phyloP scores from a whole-genome alignment of 2,329 filamentous ascomycete genomes.

The Monosporascus sp. region DNA sequence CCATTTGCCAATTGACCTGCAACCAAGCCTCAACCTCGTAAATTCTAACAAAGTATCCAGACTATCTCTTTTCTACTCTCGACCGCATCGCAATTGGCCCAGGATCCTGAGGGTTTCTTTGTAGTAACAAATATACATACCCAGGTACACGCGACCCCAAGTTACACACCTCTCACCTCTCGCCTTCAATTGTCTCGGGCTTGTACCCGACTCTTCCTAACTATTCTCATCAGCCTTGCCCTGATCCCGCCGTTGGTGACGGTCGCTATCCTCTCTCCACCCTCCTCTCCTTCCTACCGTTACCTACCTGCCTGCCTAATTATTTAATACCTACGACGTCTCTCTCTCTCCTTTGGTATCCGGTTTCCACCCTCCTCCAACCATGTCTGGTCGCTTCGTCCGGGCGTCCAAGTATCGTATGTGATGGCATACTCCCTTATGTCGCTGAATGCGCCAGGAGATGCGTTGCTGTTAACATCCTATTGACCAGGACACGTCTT shows the following conservation, averaged over 20 bases:
- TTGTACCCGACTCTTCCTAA: neutral
- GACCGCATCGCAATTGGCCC: no score
- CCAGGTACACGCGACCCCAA: no score
- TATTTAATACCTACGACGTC: neutral
- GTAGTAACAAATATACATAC: no score
- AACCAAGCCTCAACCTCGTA: no score
- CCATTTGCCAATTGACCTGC: no score
- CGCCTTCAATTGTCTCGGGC: neutral
- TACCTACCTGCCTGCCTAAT: neutral
- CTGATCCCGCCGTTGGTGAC: neutral
- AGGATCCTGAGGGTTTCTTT: no score
- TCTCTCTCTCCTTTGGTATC: neutral
- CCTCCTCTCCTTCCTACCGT: neutral
- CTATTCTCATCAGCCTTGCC: neutral
- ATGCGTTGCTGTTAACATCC: slow-evolving; percentile 15
- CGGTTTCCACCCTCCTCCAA: slow-evolving; percentile 7
- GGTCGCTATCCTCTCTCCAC: neutral
- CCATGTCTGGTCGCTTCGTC: slow-evolving; percentile 61
- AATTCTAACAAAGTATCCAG: no score
- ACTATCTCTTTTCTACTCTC: no score
- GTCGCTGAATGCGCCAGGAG: slow-evolving; percentile 12
- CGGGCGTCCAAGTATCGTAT: slow-evolving; percentile 65
- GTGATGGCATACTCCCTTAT: slow-evolving; percentile 23
- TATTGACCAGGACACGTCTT: slow-evolving; percentile 80
- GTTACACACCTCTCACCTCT: no score